These are phyloP conservation scores for Liquidambar formosana DNA, from an alignment of 164 flowering plant species.

Conservation along the genomic window DNA sequence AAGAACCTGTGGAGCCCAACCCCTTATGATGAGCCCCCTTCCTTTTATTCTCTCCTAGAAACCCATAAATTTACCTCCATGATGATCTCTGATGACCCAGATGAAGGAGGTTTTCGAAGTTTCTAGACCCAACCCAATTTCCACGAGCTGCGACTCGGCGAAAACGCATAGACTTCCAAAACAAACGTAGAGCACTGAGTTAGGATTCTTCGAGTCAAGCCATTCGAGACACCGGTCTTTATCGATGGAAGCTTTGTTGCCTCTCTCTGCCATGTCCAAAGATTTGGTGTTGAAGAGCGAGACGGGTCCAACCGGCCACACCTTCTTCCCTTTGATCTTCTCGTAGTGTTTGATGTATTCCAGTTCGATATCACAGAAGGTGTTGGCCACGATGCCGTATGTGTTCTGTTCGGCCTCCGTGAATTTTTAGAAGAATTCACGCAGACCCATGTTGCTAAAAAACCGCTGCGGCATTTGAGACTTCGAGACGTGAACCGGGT, in stretches of 20 bases:
- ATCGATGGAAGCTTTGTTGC: not conserved
- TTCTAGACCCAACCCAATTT: not conserved
- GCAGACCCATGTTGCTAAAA: not conserved
- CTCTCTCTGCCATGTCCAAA: not conserved
- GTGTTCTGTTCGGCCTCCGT: not conserved
- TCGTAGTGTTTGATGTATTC: not conserved
- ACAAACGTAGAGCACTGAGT: not conserved
- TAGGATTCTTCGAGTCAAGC: constrained; percentile 2
- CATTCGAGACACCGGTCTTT: not conserved
- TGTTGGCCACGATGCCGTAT: not conserved
- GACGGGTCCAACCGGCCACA: not conserved
- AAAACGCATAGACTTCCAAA: not conserved
- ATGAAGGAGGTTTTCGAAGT: not conserved
- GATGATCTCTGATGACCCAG: not conserved
- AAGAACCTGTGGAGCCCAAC: too few species aligned
- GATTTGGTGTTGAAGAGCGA: not conserved
- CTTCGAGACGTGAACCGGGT: not conserved
- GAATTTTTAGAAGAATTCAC: not conserved
- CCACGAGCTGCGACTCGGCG: not conserved
- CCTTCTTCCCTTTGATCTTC: not conserved
- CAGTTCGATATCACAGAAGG: not conserved
- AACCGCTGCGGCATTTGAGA: constrained; percentile 7
- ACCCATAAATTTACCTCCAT: too few species aligned
- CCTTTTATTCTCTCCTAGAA: not conserved
- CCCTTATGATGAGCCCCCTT: not conserved